Conservation (phyloP, 495 filamentous ascomycete genomes). For the Penicillium cinerascens region DNA sequence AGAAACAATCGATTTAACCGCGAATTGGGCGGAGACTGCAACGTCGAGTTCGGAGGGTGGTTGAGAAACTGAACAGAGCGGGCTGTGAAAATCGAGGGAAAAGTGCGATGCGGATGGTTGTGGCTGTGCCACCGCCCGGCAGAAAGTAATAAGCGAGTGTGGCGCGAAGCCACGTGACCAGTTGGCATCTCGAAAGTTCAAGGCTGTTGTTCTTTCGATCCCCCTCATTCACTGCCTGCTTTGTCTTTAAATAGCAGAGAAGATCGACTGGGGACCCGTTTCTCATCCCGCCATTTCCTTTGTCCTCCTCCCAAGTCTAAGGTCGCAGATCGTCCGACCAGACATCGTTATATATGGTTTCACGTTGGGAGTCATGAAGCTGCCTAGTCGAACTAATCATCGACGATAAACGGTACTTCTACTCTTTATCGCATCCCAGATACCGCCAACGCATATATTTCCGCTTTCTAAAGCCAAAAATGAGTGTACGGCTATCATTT, state of each 20-base stretch:
- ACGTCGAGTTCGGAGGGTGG: conserved; percentile 62
- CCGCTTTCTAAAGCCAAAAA: conserved; percentile 20
- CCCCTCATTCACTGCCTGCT: conserved; percentile 12
- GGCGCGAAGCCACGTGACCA: conserved; percentile 30
- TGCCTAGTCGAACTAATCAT: conserved; percentile 43
- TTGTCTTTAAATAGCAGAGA: conserved; percentile 4
- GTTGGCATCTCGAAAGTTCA: conserved; percentile 9
- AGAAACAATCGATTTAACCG: conserved; percentile 97
- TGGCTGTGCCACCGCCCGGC: conserved; percentile 34
- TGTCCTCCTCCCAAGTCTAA: neutral
- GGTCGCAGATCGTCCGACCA: neutral
- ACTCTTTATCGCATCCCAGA: conserved; percentile 9
- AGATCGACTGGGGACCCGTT: neutral
- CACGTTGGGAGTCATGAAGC: conserved; percentile 47
- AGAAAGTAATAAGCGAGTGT: conserved; percentile 37
- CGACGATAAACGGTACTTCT: conserved; percentile 37
- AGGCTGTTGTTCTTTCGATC: conserved; percentile 2
- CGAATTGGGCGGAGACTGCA: conserved; percentile 80
- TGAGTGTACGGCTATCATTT: conserved; percentile 44
- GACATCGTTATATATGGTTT: conserved; percentile 18
- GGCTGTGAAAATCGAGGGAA: conserved; percentile 36
- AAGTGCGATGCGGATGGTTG: conserved; percentile 42
- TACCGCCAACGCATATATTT: neutral
- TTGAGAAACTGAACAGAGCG: conserved; percentile 22
- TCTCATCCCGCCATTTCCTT: neutral